phyloP scores from a whole-genome alignment of 352 stramenopile species.

The Saprolegnia diclina region DNA sequence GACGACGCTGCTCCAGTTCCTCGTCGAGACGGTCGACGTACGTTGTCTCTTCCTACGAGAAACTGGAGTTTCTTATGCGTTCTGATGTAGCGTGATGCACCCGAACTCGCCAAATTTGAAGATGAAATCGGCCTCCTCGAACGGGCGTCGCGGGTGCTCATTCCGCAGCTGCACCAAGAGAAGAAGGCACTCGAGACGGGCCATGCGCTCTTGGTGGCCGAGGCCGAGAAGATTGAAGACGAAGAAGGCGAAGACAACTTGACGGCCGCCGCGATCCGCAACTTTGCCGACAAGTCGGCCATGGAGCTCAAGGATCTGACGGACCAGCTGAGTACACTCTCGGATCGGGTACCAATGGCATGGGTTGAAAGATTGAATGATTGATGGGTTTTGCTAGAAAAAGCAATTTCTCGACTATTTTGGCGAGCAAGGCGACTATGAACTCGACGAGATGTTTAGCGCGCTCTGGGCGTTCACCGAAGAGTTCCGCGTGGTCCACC shows the following conservation, averaged over 20 bases:
- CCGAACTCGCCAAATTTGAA: slow-evolving; percentile 65
- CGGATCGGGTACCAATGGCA: slow-evolving; percentile 52
- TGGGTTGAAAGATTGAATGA: not conserved
- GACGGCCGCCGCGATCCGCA: slow-evolving; percentile 31
- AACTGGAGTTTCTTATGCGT: not conserved
- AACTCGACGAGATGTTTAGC: slow-evolving; percentile 64
- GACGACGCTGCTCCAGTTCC: slow-evolving; percentile 78
- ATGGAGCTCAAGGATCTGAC: slow-evolving; percentile 49
- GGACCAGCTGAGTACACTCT: slow-evolving; percentile 43
- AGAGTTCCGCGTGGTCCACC: slow-evolving; percentile 67
- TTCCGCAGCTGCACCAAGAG: slow-evolving; percentile 53
- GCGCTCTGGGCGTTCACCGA: slow-evolving; percentile 69
- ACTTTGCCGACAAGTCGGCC: slow-evolving; percentile 61
- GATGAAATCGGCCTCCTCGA: slow-evolving; percentile 67
- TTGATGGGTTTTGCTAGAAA: slow-evolving; percentile 41
- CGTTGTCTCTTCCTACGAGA: not conserved
- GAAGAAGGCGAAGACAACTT: slow-evolving; percentile 22
- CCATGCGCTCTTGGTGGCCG: slow-evolving; percentile 28
- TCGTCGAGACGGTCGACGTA: slow-evolving; percentile 81
- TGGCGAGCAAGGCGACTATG: slow-evolving; percentile 71
- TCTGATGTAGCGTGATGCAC: slow-evolving; percentile 49
- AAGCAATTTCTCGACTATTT: slow-evolving; percentile 73
- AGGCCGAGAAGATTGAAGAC: slow-evolving; percentile 31
- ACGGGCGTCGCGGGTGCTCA: slow-evolving; percentile 70
- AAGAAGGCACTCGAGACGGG: slow-evolving; percentile 67